phyloP scores from a whole-genome alignment of 495 filamentous ascomycete species.

The Penicillium odoratum region DNA sequence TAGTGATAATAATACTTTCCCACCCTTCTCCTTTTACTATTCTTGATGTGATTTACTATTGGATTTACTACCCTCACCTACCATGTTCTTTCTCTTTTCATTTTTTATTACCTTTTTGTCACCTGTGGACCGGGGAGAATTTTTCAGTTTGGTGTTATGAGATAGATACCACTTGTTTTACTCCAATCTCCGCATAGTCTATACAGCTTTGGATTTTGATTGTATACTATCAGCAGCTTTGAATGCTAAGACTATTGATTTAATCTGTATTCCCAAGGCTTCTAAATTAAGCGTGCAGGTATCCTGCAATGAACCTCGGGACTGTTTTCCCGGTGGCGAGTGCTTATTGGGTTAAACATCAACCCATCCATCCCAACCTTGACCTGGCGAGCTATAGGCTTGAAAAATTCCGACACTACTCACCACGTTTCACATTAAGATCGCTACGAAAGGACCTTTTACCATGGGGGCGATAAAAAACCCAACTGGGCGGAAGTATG shows the following conservation, averaged over 20 bases:
- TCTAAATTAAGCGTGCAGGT: too few relatives aligned
- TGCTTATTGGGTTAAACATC: neutral
- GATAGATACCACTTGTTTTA: constrained; percentile 30
- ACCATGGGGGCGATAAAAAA: neutral
- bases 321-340: neutral
- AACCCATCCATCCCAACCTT: neutral
- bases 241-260: neutral
- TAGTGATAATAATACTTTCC: constrained; percentile 12
- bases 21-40: constrained; percentile 14
- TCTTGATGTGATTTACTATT: constrained; percentile 30
- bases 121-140: constrained; percentile 18
- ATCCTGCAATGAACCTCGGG: neutral
- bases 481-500: constrained; percentile 10
- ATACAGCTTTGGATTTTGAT: constrained; percentile 1
- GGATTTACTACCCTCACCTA: constrained; percentile 16
- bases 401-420: neutral
- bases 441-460: neutral
- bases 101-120: constrained; percentile 9
- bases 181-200: constrained; percentile 19
- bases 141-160: constrained; percentile 18
- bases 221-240: constrained; percentile 1
- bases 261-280: too few relatives aligned
- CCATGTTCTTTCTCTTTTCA: constrained; percentile 5
- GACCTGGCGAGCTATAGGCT: neutral
- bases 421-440: neutral